phyloP scores from a whole-genome alignment of 208 protist species.

The Leishmania guyanensis region DNA sequence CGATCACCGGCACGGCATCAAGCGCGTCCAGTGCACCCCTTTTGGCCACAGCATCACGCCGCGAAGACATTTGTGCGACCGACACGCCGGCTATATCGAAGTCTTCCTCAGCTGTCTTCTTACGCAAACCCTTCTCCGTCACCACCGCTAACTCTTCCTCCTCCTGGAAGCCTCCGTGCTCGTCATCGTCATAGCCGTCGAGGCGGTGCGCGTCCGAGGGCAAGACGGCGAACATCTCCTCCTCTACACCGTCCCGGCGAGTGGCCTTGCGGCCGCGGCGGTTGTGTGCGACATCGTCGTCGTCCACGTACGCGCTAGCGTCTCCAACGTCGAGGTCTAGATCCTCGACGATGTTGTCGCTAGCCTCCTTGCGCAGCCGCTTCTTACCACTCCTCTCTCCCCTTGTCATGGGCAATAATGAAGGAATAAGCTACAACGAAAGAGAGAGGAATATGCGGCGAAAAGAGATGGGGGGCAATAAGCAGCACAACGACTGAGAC shows the following conservation, averaged over 20 bases:
- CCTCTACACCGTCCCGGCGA: slow-evolving; percentile 28
- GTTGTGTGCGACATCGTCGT: slow-evolving; percentile 79
- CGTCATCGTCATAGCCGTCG: slow-evolving; percentile 85
- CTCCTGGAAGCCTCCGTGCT: slow-evolving; percentile 71
- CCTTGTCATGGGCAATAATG: background rate
- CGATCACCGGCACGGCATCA: slow-evolving; percentile 73
- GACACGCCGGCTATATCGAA: slow-evolving; percentile 82
- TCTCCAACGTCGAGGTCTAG: slow-evolving; percentile 75
- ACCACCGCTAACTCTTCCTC: slow-evolving; percentile 80
- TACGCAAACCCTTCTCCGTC: slow-evolving; percentile 62
- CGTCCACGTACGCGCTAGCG: slow-evolving; percentile 33
- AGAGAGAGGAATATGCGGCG: background rate
- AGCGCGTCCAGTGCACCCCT: slow-evolving; percentile 34
- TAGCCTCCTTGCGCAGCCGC: slow-evolving; percentile 32
- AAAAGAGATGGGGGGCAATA: background rate
- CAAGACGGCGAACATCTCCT: slow-evolving; percentile 42
- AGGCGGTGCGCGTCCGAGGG: slow-evolving; percentile 86
- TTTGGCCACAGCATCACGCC: slow-evolving; percentile 15
- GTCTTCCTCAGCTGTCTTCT: slow-evolving; percentile 65
- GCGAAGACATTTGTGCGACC: slow-evolving; percentile 18
- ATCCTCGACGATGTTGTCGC: slow-evolving; percentile 69
- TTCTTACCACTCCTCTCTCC: slow-evolving; percentile 22
- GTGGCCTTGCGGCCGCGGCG: slow-evolving; percentile 26
- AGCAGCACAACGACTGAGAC: background rate
- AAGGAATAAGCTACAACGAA: background rate